phyloP scores from a whole-genome alignment of 768 basidiomycete species.

The Leccinum rimulosum region DNA sequence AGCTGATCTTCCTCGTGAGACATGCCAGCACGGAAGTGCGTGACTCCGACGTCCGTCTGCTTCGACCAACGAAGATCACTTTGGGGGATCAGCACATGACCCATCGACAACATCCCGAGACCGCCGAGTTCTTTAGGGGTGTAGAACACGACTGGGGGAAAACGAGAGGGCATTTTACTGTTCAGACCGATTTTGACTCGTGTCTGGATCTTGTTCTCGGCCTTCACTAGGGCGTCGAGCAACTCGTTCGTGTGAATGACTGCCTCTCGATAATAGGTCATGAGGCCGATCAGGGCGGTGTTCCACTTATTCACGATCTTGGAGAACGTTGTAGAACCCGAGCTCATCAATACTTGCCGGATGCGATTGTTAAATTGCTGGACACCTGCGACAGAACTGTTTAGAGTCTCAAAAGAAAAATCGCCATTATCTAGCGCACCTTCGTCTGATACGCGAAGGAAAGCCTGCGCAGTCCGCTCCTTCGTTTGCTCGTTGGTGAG shows the following conservation, averaged over 20 bases:
- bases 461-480: constrained; percentile 96
- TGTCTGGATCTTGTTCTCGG: constrained; percentile 99
- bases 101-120: constrained; percentile 99
- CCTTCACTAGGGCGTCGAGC: constrained; percentile 93
- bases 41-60: constrained; percentile 96
- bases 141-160: constrained; percentile 95
- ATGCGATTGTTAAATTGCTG: constrained; percentile 98
- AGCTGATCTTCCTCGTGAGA: constrained; percentile 92
- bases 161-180: constrained; percentile 99
- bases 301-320: constrained; percentile 99
- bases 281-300: constrained; percentile 90
- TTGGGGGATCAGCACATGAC: constrained; percentile 97
- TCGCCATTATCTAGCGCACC: constrained; percentile 40
- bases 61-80: constrained; percentile 98
- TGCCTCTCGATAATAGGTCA: constrained; percentile 98
- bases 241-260: constrained; percentile 97
- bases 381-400: constrained; percentile 50
- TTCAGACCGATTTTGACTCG: constrained; percentile 99
- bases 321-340: constrained; percentile 96
- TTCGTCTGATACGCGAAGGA: constrained; percentile 95
- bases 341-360: constrained; percentile 95
- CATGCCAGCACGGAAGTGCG: constrained; percentile 99
- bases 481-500: constrained; percentile 96
- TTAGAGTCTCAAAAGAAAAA: neutral
- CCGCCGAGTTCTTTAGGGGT: constrained; percentile 98